These are phyloP conservation scores for Gastrolobium villosum DNA, from an alignment of 306 rosid genomes.

Conservation along the genomic window DNA sequence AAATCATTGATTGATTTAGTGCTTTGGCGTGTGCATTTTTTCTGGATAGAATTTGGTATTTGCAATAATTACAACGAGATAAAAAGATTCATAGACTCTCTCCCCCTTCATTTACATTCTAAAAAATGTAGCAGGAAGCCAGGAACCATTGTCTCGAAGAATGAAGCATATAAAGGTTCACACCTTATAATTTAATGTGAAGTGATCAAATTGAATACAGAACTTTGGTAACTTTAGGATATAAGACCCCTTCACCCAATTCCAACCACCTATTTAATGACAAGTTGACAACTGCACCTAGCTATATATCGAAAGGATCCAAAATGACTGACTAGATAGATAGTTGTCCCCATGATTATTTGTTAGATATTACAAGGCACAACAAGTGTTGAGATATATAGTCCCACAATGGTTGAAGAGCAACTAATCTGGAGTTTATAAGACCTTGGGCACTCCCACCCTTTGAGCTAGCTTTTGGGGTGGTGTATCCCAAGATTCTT, in stretches of 20 bases:
- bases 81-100: neutral
- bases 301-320: conserved; percentile 9
- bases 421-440: too few species aligned
- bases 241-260: conserved; percentile 2
- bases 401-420: too few species aligned
- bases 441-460: too few species aligned
- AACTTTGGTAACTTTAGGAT: neutral
- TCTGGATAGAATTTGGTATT: neutral
- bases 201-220: neutral
- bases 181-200: neutral
- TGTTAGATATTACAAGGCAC: neutral
- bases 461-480: too few species aligned
- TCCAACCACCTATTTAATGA: conserved; percentile 17
- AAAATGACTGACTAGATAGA: neutral
- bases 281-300: conserved; percentile 1
- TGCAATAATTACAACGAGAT: conserved; percentile 13
- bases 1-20: conserved; percentile 26
- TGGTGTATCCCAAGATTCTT: too few species aligned
- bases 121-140: neutral
- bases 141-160: neutral
- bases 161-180: neutral
- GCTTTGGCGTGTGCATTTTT: neutral
- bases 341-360: conserved; percentile 1
- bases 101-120: neutral
- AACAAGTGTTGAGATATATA: too few species aligned